phyloP scores from a whole-genome alignment of 805 yeast genomes.

The Yarrowia porcina region DNA sequence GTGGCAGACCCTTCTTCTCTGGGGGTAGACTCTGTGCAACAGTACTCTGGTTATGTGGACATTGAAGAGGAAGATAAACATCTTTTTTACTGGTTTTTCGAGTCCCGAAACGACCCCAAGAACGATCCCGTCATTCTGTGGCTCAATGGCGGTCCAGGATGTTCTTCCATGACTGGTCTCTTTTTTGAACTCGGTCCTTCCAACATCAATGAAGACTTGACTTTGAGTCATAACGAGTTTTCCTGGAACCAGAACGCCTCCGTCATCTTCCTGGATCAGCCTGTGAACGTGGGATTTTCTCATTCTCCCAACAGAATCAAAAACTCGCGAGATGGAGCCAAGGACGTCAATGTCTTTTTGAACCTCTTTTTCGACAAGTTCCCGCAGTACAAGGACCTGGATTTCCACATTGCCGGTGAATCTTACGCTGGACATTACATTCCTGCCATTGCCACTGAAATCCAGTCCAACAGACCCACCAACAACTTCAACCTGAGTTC shows the following conservation, averaged over 20 bases:
- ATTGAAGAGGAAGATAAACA: conserved; percentile 76
- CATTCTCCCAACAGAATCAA: conserved; percentile 65
- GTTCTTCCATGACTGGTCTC: conserved; percentile 86
- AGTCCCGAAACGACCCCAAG: conserved; percentile 80
- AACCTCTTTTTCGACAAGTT: conserved; percentile 78
- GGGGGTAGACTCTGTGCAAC: conserved; percentile 69
- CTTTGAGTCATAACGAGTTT: conserved; percentile 73
- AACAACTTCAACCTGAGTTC: conserved; percentile 66
- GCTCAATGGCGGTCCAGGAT: conserved; percentile 97
- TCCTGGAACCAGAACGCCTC: conserved; percentile 93
- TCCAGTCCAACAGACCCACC: conserved; percentile 44
- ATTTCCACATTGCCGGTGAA: conserved; percentile 89
- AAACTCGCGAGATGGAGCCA: conserved; percentile 76
- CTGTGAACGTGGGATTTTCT: conserved; percentile 89
- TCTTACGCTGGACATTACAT: conserved; percentile 93
- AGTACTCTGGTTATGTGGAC: conserved; percentile 70
- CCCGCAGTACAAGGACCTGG: conserved; percentile 58
- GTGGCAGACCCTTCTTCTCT: conserved; percentile 59
- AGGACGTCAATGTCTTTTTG: conserved; percentile 81
- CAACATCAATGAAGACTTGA: conserved; percentile 57
- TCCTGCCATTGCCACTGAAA: conserved; percentile 69
- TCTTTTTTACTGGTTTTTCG: conserved; percentile 91
- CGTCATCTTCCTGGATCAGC: conserved; percentile 89
- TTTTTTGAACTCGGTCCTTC: conserved; percentile 92
- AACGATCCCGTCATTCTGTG: conserved; percentile 85